Conservation (phyloP, 2,329 filamentous ascomycete species). For the Gaeumannomyces tritici region DNA sequence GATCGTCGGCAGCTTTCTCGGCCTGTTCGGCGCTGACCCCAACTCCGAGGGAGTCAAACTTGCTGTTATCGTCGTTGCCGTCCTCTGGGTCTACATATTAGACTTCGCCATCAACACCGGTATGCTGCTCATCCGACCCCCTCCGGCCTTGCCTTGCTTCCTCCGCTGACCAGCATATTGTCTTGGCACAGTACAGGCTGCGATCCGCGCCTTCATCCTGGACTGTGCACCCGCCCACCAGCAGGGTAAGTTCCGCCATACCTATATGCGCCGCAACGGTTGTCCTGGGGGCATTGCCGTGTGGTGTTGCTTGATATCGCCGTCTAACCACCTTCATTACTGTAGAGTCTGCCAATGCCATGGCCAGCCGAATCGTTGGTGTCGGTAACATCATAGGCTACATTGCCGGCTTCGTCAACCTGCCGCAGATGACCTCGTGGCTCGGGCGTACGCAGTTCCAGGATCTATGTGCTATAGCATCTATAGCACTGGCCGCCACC, state of each 20-base stretch:
- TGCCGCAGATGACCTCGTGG: slow-evolving; percentile 66
- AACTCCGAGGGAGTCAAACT: slow-evolving; percentile 55
- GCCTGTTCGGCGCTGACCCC: slow-evolving; percentile 61
- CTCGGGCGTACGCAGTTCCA: slow-evolving; percentile 89
- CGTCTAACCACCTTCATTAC: slow-evolving; percentile 7
- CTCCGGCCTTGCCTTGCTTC: not conserved
- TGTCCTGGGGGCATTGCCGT: not conserved
- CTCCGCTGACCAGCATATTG: not conserved
- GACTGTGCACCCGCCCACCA: slow-evolving; percentile 89
- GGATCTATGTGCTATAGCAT: slow-evolving; percentile 78
- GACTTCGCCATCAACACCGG: slow-evolving; percentile 94
- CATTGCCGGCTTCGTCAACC: slow-evolving; percentile 72
- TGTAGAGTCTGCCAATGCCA: slow-evolving; percentile 76
- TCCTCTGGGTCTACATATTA: slow-evolving; percentile 78
- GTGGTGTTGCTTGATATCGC: not conserved
- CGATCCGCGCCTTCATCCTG: slow-evolving; percentile 83
- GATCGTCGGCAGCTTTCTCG: slow-evolving; percentile 57
- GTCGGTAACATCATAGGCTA: slow-evolving; percentile 89
- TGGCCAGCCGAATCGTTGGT: slow-evolving; percentile 80
- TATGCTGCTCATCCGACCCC: slow-evolving; percentile 23
- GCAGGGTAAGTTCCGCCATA: slow-evolving; percentile 40
- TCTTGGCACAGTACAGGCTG: slow-evolving; percentile 62
- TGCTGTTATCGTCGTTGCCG: slow-evolving; percentile 66
- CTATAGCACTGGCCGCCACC: slow-evolving; percentile 59
- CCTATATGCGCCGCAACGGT: not conserved